A percentile compares a stretch with the other conserved stretches of the same genome.
These are phyloP conservation scores for Tanozyma kutaoensis DNA, from an alignment of 805 yeast species.

Conservation along the genomic window DNA sequence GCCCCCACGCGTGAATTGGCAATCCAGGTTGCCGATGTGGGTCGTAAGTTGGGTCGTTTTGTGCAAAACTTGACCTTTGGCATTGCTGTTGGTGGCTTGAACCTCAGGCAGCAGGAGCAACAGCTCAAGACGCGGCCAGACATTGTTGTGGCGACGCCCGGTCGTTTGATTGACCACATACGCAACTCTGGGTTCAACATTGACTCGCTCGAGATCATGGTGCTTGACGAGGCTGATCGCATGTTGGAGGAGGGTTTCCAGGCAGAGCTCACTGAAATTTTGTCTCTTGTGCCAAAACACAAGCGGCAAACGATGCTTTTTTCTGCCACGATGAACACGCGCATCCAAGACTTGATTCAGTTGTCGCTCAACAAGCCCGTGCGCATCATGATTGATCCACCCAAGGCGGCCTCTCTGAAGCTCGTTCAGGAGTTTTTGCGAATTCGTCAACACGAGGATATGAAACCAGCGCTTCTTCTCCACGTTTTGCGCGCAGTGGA, in stretches of 20 bases:
- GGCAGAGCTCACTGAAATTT: slow-evolving; percentile 82
- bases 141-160: slow-evolving; percentile 95
- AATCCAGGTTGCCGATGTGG: slow-evolving; percentile 91
- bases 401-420: slow-evolving; percentile 86
- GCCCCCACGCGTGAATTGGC: slow-evolving; percentile 98
- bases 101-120: slow-evolving; percentile 90
- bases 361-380: slow-evolving; percentile 85
- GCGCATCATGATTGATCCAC: slow-evolving; percentile 91
- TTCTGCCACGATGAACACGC: slow-evolving; percentile 97
- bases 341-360: slow-evolving; percentile 76
- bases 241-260: slow-evolving; percentile 99
- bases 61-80: slow-evolving; percentile 76
- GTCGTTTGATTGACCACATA: slow-evolving; percentile 94
- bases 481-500: slow-evolving; percentile 59
- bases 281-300: slow-evolving; percentile 66
- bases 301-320: slow-evolving; percentile 89
- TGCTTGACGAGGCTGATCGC: slow-evolving; percentile 96
- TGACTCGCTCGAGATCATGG: slow-evolving; percentile 83
- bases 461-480: slow-evolving; percentile 74
- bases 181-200: slow-evolving; percentile 90
- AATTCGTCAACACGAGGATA: slow-evolving; percentile 74
- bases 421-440: slow-evolving; percentile 90
- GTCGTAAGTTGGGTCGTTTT: slow-evolving; percentile 67
- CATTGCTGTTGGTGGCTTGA: slow-evolving; percentile 95
- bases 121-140: slow-evolving; percentile 89